Base-by-base conservation (phyloP, 2,329 filamentous ascomycete species). In the Penicillium hesseltinei region DNA sequence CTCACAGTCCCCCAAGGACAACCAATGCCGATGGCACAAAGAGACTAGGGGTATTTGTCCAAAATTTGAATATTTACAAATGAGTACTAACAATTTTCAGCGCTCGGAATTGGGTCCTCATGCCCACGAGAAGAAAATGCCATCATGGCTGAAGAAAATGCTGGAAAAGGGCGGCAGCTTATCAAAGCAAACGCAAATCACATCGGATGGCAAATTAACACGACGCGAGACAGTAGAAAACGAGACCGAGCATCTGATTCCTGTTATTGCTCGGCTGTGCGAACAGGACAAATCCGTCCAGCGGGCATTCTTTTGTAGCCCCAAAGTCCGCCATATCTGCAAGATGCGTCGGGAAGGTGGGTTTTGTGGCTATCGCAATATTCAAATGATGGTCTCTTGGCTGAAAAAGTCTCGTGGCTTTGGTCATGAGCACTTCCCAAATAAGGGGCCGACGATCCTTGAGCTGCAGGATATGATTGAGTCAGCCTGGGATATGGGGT, bases 301-400 rank as follows among this genome's bases (percentile, higher is more conserved):
- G 52, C 84, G 84, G 62, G 90, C 90, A 6, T 96, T 92, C 67
- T 79, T 96, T 35, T 97, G 92, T 72, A 86, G 92, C 67, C 83
- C 88, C 1, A 80, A 81, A 47, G 88, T 91, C 0, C 81, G 86
- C 48, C 92, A 97, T 68, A 82, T 97, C 27, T 90, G 89, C 51
- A 96, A 96, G 68, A 80, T 95, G 51, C 83, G 82, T n/a, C 82
- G 80, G 59, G 92, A 96, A 77, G 92, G 92, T 23, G 90, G 91
- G 6, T 97, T 97, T 71, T 97, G 93, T 71, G 93, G 93, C 4
- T 97, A 97, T 71, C 84, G 93, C 40, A 97, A 96, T 69, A 95
- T 96, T 33, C 94, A 97, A 72, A 95, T 95, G 87, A 75, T 97
- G 64, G 78, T 88, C 15, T 93, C 92, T 0, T 92, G 91, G 71